phyloP scores from a whole-genome alignment of 2,329 filamentous ascomycete species.

The Emergomyces africanus region DNA sequence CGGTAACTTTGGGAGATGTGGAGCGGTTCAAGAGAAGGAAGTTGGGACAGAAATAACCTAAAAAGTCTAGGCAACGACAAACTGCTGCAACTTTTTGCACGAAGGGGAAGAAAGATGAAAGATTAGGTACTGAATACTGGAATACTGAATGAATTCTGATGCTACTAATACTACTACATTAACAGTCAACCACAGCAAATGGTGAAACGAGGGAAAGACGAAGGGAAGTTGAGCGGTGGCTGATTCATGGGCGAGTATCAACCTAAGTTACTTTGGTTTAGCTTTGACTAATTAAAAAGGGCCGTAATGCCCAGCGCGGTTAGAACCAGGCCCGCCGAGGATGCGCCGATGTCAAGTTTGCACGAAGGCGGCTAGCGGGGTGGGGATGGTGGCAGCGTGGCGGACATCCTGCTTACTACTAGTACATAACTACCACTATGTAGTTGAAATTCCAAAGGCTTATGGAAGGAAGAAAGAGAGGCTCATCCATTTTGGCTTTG shows the following conservation, averaged over 20 bases:
- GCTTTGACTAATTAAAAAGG: background rate
- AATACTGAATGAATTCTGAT: background rate
- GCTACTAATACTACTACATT: background rate
- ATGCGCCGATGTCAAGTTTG: background rate
- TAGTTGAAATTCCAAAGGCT: too few relatives aligned
- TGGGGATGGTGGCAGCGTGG: too few relatives aligned
- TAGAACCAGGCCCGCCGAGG: background rate
- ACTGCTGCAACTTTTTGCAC: too few relatives aligned
- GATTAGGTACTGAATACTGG: background rate
- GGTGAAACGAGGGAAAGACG: background rate
- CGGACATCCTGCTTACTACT: too few relatives aligned
- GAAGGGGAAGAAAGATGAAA: background rate
- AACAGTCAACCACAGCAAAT: background rate
- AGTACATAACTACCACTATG: too few relatives aligned
- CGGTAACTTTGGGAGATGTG: background rate
- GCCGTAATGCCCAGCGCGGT: background rate
- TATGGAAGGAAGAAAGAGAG: too few relatives aligned
- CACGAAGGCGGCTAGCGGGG: too few relatives aligned
- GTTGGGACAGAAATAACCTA: background rate
- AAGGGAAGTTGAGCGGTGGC: background rate
- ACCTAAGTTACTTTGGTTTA: too few relatives aligned
- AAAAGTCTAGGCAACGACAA: background rate
- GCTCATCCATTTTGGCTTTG: too few relatives aligned
- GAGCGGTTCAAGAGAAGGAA: background rate
- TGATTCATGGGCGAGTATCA: background rate